A percentile compares a stretch with the other conserved stretches of the same genome.
Conservation (phyloP, 495 filamentous ascomycete species). For the Penicillium canariense region DNA sequence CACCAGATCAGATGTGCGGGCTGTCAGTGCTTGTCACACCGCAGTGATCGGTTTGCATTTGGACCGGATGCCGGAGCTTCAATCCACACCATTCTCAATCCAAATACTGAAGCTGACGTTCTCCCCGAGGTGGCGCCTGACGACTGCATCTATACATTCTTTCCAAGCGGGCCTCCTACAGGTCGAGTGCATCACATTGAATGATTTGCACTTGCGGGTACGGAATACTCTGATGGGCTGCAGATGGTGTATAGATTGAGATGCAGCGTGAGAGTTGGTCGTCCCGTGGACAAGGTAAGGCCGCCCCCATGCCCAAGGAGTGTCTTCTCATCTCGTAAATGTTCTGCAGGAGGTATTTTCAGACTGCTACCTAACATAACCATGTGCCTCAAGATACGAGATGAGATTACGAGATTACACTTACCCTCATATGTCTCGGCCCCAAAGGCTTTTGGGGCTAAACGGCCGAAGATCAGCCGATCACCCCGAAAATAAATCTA, state of each 20-base stretch:
- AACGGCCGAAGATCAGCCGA: background rate
- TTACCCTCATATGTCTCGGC: background rate
- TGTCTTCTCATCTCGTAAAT: background rate
- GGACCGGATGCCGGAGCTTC: conserved; percentile 17
- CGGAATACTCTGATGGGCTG: background rate
- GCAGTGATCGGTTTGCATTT: conserved; percentile 21
- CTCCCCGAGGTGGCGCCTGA: background rate
- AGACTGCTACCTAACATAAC: background rate
- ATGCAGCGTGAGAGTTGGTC: too few species aligned
- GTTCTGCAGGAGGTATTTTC: background rate
- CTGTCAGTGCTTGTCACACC: conserved; percentile 27
- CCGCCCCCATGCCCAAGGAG: background rate
- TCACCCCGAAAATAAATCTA: background rate
- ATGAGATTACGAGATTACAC: too few species aligned
- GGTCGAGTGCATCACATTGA: conserved; percentile 8
- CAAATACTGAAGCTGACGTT: background rate
- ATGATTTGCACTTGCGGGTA: conserved; percentile 17
- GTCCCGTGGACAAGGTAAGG: background rate
- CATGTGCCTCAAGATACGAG: conserved; percentile 2
- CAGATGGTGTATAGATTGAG: conserved; percentile 1
- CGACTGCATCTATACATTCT: conserved; percentile 1
- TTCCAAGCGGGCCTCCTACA: conserved; percentile 6
- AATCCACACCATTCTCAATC: conserved; percentile 9
- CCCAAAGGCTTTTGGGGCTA: background rate
- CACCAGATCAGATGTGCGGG: conserved; percentile 18